Evolutionary conservation across 208 protist genomes (phyloP).

Genomic region (Phytomonas sp.): DNA sequence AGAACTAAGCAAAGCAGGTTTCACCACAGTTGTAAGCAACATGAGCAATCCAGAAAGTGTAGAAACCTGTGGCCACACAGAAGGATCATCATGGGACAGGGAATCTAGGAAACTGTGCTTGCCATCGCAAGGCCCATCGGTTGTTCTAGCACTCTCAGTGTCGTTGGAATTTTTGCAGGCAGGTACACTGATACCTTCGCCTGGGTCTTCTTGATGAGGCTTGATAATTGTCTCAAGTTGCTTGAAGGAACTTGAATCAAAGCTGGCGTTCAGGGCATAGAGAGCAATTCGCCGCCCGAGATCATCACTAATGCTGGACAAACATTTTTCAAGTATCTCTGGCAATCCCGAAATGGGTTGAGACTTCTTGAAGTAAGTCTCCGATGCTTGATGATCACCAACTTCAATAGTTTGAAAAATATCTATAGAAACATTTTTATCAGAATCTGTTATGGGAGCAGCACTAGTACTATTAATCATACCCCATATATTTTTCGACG

Average conservation of each 20-base stretch:
- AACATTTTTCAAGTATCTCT: background rate
- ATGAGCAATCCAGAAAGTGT: slow-evolving; percentile 15
- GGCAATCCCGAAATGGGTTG: background rate
- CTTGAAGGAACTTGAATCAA: background rate
- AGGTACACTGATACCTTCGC: background rate
- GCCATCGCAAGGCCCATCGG: background rate
- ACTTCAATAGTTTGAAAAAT: background rate
- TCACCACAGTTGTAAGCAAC: slow-evolving; percentile 40
- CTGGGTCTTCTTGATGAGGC: background rate
- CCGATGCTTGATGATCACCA: background rate
- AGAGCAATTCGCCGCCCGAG: background rate
- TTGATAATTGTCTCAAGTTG: slow-evolving; percentile 3
- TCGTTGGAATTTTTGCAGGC: background rate
- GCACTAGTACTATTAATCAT: background rate
- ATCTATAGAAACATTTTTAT: background rate
- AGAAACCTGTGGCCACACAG: background rate
- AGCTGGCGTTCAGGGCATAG: slow-evolving; percentile 9
- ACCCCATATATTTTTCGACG: slow-evolving; percentile 3
- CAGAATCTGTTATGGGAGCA: background rate
- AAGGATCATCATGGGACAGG: background rate
- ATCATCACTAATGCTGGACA: background rate
- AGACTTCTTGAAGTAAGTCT: background rate
- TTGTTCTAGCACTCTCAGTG: background rate
- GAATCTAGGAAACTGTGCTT: background rate
- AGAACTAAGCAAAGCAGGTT: slow-evolving; percentile 53